Base-by-base conservation (phyloP, 257 asterid species). In the Gentiana macrophylla region DNA sequence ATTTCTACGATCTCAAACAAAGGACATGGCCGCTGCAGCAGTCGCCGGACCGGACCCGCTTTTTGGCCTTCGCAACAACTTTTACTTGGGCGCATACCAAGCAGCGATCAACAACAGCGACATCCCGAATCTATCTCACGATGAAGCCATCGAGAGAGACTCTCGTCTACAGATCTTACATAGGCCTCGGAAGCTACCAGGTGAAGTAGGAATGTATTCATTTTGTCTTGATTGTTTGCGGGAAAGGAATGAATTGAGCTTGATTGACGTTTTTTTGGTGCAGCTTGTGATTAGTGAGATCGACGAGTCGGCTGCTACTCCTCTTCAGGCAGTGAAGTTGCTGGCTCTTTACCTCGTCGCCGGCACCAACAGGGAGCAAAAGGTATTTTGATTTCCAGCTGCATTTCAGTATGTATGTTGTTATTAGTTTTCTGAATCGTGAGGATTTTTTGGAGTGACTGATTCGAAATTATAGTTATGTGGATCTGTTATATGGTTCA, bases 31-130 rank as follows among this genome's bases (percentile, higher is more conserved):
- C 74, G 80, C 79, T 15, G 60, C 70, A 73, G 78, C 70, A 51
- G 80, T 64, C 35, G 81, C 79, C 67, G 96, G 91, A 73, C 96
- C 98, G 51, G 98, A 91, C 72, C 94, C 76, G 55, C 58, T 91
- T 49, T 91, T 91, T 61, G 90, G 86, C 61, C 76, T 91, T 69
- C 74, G 94, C 67, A 91, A 85, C 90, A 91, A 80, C 51, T 91
- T 91, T 67, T 91, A 84, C 72, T 49, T 85, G 55, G 98, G 97
- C 15, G 95, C 98, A 13, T 91, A 82, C 69, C 98, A 91, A 81
- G 94, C 96, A 35, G 95, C 97, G 50, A 91, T 91, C 71, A 91
- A 87, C 88, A 87, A 77, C 84, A 85, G 95, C 74, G 86, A 84
- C 69, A 64, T 87, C 73, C 93, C 96, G 2, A 81, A 87, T 64